Conservation (phyloP, 225 moss, liverwort and hornwort species). For the Straminergon stramineum region DNA sequence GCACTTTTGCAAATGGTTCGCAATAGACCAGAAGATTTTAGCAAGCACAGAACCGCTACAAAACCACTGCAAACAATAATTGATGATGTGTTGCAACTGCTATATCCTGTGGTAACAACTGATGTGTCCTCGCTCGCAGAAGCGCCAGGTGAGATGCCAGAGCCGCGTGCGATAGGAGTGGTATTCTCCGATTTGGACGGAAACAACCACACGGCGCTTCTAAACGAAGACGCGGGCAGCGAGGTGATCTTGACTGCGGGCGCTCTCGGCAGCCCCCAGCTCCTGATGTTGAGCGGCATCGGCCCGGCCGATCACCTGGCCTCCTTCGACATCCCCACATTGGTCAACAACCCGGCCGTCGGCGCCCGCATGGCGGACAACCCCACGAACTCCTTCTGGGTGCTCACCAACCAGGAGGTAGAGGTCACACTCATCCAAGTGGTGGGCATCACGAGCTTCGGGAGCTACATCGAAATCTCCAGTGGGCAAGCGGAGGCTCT, state of each 20-base stretch:
- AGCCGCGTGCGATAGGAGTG: slow-evolving; percentile 51
- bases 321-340: slow-evolving; percentile 34
- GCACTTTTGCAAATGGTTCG: neutral
- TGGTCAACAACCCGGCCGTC: slow-evolving; percentile 41
- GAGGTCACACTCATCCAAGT: slow-evolving; percentile 56
- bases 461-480: slow-evolving; percentile 63
- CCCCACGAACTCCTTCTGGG: slow-evolving; percentile 58
- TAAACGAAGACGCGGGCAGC: slow-evolving; percentile 18
- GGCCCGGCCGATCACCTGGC: slow-evolving; percentile 60
- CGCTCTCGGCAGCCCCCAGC: slow-evolving; percentile 75
- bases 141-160: neutral
- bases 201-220: slow-evolving; percentile 29
- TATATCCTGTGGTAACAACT: neutral
- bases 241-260: slow-evolving; percentile 71
- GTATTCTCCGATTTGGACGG: slow-evolving; percentile 54
- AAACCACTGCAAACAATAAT: neutral
- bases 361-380: slow-evolving; percentile 70
- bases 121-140: neutral
- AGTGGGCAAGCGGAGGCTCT: slow-evolving; percentile 43
- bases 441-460: slow-evolving; percentile 54
- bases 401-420: slow-evolving; percentile 38
- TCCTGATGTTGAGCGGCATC: slow-evolving; percentile 85
- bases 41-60: neutral
- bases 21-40: neutral
- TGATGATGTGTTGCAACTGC: neutral